Evolutionary conservation across 2,329 filamentous ascomycete species (phyloP).

Genomic region (Hawksworthiomyces lignivorus): DNA sequence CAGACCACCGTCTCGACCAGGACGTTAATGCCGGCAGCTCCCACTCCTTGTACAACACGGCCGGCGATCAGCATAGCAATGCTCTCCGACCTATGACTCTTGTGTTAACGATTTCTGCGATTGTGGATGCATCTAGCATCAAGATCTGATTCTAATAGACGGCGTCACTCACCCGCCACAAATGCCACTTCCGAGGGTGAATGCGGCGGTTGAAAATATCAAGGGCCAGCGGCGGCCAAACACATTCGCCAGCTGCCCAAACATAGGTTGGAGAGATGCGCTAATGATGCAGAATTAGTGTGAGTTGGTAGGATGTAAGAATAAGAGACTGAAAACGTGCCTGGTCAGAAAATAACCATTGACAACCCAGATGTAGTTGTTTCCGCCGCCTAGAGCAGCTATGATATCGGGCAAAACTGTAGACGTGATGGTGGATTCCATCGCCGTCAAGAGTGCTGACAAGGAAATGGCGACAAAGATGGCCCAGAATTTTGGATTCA

Average conservation of each 20-base stretch:
- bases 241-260: conserved; percentile 3
- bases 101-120: too few relatives aligned
- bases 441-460: conserved; percentile 1
- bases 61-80: conserved; percentile 19
- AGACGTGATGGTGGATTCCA: conserved; percentile 2
- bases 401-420: conserved; percentile 2
- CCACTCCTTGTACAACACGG: conserved; percentile 25
- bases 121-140: too few relatives aligned
- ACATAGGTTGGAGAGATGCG: background rate
- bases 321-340: too few relatives aligned
- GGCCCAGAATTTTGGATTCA: background rate
- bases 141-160: too few relatives aligned
- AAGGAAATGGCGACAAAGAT: background rate
- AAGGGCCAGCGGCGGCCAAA: conserved; percentile 4
- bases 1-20: conserved; percentile 25
- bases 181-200: too few relatives aligned
- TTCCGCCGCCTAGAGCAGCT: background rate
- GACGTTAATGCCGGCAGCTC: conserved; percentile 25
- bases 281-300: too few relatives aligned
- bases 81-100: too few relatives aligned
- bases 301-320: too few relatives aligned
- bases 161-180: too few relatives aligned
- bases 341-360: conserved; percentile 6
- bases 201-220: background rate
- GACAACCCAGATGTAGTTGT: conserved; percentile 3